Percentiles rank a stretch among this genome's conserved stretches.
Conservation (phyloP, 2,329 filamentous ascomycete genomes). For the Fusarium neocosmosporiellum region DNA sequence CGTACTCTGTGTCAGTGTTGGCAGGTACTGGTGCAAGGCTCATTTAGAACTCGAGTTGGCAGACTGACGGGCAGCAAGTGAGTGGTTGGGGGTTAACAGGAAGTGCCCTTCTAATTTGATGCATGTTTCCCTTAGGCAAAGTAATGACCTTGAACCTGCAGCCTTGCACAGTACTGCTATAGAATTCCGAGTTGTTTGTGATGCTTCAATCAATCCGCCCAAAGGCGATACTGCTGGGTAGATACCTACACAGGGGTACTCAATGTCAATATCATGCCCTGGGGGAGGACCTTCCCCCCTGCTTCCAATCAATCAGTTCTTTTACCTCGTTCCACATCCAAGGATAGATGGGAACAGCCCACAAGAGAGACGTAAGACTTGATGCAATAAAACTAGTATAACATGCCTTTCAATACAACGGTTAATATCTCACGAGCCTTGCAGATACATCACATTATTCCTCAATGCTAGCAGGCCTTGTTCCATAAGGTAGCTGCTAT, state of each 20-base stretch:
- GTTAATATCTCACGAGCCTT: no score
- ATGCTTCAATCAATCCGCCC: background rate
- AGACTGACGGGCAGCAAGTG: background rate
- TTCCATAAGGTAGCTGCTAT: no score
- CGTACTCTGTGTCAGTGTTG: background rate
- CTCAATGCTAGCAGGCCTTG: no score
- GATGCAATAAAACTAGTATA: no score
- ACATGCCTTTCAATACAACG: no score
- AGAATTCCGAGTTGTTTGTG: background rate
- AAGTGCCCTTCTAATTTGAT: background rate
- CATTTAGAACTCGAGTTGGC: background rate
- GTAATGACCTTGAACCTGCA: background rate
- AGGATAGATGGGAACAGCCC: no score
- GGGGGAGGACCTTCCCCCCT: no score
- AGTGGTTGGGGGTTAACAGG: background rate
- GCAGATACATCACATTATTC: no score
- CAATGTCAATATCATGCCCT: no score
- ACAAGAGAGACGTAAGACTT: no score
- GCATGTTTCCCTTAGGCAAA: background rate
- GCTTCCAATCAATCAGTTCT: no score
- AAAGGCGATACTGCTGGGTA: background rate
- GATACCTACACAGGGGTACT: background rate
- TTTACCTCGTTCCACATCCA: no score
- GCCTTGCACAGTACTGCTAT: rapidly evolving
- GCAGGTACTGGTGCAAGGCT: background rate